These are phyloP conservation scores for Neurospora sp. DNA, from an alignment of 495 filamentous ascomycete genomes.

Conservation along the genomic window DNA sequence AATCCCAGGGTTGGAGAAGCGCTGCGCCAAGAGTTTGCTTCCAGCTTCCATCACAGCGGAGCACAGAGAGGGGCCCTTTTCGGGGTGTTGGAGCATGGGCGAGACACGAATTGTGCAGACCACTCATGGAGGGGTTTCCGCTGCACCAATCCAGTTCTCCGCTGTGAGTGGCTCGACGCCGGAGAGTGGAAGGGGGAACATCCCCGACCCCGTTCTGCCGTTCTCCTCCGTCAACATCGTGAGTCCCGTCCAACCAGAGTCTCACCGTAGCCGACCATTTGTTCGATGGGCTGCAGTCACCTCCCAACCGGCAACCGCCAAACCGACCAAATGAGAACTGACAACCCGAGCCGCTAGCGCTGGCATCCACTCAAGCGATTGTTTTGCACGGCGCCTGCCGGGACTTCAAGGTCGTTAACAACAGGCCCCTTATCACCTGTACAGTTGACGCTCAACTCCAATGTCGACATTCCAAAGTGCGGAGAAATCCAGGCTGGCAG, in stretches of 20 bases:
- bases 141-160: neutral
- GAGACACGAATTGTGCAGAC: neutral
- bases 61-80: neutral
- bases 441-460: neutral
- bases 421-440: neutral
- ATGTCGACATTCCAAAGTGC: neutral
- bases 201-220: neutral
- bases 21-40: neutral
- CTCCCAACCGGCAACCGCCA: neutral
- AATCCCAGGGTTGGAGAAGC: neutral
- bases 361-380: neutral
- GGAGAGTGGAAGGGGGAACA: neutral
- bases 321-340: neutral
- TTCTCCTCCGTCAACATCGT: neutral
- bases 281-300: neutral
- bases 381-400: neutral
- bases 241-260: neutral
- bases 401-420: neutral
- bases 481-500: neutral
- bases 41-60: neutral
- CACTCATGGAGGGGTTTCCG: neutral
- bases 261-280: neutral
- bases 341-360: neutral
- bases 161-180: neutral
- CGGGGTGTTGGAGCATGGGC: neutral